Conservation (phyloP, 768 basidiomycete species). For the Zangia roseola region DNA sequence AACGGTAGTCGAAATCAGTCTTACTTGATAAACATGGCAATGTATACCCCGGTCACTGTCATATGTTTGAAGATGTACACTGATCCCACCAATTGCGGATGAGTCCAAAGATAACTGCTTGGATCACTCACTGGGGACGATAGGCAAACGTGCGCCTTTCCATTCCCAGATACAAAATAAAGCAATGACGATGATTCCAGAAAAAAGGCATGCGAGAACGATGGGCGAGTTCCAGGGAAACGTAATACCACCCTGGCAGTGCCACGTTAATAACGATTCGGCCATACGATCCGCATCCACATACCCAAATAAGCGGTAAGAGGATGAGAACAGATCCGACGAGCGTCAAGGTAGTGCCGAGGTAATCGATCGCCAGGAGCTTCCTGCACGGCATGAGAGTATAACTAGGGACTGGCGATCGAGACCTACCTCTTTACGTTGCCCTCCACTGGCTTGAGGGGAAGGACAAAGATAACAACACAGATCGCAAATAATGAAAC, state of each 20-base stretch:
- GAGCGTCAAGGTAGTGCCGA: conserved; percentile 58
- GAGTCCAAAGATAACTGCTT: too few relatives aligned
- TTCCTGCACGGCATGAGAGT: conserved; percentile 41
- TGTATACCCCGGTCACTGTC: conserved; percentile 68
- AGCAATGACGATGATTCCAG: conserved; percentile 50
- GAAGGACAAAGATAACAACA: conserved; percentile 61
- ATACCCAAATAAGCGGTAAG: conserved; percentile 70
- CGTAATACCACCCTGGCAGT: conserved; percentile 59
- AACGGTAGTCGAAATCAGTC: conserved; percentile 10
- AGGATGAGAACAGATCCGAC: conserved; percentile 61
- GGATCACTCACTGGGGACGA: conserved; percentile 59
- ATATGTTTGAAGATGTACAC: conserved; percentile 70
- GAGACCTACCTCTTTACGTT: conserved; percentile 45
- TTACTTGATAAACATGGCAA: conserved; percentile 68
- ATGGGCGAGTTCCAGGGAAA: conserved; percentile 71
- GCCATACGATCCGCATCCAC: conserved; percentile 11
- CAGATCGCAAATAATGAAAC: conserved; percentile 51
- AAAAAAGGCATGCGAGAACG: conserved; percentile 58
- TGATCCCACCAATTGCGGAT: conserved; percentile 19
- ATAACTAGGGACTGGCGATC: neutral
- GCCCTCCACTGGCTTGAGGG: conserved; percentile 67
- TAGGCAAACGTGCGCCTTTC: conserved; percentile 66
- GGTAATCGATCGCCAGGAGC: conserved; percentile 61
- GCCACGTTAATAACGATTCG: conserved; percentile 1
- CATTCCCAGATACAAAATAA: conserved; percentile 74